Base-by-base conservation (phyloP, 2,329 filamentous ascomycete genomes). In the Hypoxylon sp. region DNA sequence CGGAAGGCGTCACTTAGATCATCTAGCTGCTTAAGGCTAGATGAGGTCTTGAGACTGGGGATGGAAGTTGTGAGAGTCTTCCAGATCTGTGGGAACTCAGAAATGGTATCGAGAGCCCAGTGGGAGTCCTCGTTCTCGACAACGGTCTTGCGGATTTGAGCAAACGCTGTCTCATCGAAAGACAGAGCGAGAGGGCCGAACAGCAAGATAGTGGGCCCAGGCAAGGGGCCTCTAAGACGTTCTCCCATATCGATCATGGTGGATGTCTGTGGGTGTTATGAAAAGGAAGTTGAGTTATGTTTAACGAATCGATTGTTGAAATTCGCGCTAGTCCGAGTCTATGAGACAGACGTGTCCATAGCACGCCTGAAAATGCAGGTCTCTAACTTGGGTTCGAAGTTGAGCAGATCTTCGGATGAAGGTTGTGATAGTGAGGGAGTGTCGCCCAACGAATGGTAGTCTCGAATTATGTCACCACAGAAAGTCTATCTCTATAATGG, bases 151-250 rank as follows among this genome's bases (percentile, higher is more conserved):
- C 66, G 67, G 29, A 67, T 37, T 17, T 61, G 60, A n/a, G 56
- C 48, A 31, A 71, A 63, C 11, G 60, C 47, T 19, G 46, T 37
- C 19, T 62, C 67, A 8, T 67, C 62, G 39, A 69, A 69, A 27
- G 67, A 69, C 8, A 69, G 39, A n/a, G 67, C 67, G 8, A 69
- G 63, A 6, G 69, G 46, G 17, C 69, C 69, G 44, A 71, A 71
- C 6, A 71, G 63, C 3, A 71, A 35, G 44, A 67, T 42, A 15
- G 60, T 63, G 6, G 66, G 61, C 31, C 69, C 66, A 7, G 55
- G 13, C 29, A 61, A 21, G 47, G 65, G 62, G 21, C 46, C 47
- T 29, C 55, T 62, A 29, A 35, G 56, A 31, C 65, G 56, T 51
- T 60, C 62, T 32, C 63, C 56, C 52, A 59, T 65, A 48, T 56